A percentile compares a stretch with the other conserved stretches of the same genome.
These are phyloP conservation scores for Microbotryum scabiosae DNA, from an alignment of 1,284 basidiomycete species.

Conservation along the genomic window DNA sequence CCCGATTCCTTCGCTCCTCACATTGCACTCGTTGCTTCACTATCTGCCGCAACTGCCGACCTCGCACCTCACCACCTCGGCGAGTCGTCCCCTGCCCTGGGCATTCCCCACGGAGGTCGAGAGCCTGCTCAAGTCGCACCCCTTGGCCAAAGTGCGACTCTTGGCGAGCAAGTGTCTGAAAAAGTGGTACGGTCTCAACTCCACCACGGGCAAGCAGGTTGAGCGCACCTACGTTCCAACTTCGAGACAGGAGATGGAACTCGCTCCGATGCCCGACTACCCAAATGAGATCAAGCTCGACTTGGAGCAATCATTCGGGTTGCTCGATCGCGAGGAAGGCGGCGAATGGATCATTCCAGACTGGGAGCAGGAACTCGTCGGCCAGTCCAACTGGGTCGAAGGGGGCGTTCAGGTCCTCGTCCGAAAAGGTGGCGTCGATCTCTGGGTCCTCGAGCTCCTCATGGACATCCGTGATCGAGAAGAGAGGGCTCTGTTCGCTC, in stretches of 20 bases:
- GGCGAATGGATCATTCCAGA: slow-evolving; percentile 13
- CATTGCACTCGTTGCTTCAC: slow-evolving; percentile 20
- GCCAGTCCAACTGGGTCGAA: slow-evolving; percentile 14
- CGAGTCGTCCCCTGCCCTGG: slow-evolving; percentile 18
- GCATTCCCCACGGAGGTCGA: slow-evolving; percentile 23
- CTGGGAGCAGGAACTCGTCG: slow-evolving; percentile 1
- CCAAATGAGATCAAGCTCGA: slow-evolving; percentile 16
- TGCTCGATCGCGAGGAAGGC: slow-evolving; percentile 5
- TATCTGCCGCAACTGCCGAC: slow-evolving; percentile 20
- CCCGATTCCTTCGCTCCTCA: slow-evolving; percentile 14
- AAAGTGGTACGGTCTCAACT: slow-evolving; percentile 30
- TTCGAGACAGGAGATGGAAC: not conserved
- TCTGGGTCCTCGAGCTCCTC: slow-evolving; percentile 24
- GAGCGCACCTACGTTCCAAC: slow-evolving; percentile 1
- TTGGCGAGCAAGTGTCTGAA: slow-evolving; percentile 31
- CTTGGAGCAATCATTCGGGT: slow-evolving; percentile 10
- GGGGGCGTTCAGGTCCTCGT: slow-evolving; percentile 28
- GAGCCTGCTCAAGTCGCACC: slow-evolving; percentile 27
- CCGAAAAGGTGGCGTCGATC: slow-evolving; percentile 12
- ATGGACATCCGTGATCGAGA: slow-evolving; percentile 9
- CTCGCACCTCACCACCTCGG: slow-evolving; percentile 2
- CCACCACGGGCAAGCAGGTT: slow-evolving; percentile 25
- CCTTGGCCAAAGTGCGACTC: slow-evolving; percentile 26
- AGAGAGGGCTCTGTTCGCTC: not conserved
- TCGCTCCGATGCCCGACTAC: slow-evolving; percentile 20